Base-by-base conservation (phyloP, 306 rosid genomes). In the Quercus bicolor region DNA sequence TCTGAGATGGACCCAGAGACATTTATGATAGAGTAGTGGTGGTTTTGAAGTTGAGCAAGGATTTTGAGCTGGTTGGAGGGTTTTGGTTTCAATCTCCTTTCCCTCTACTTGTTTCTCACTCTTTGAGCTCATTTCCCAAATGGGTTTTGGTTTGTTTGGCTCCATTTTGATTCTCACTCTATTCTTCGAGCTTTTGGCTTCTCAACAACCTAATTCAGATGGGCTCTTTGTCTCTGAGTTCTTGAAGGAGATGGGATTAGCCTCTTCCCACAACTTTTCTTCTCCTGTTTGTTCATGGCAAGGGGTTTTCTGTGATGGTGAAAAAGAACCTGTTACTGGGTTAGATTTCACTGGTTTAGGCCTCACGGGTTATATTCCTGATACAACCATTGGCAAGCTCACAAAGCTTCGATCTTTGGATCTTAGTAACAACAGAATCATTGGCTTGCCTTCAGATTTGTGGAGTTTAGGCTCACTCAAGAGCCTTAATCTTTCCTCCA, bases 191-290 rank as follows among this genome's bases (percentile, higher is more conserved):
- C 98, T 79, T 69, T 78, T 91, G 83, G 85, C 83, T 13, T 96
- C 85, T 73, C 97, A 93, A 75, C 92, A 87, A 78, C 97, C 94
- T 78, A 96, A 96, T 21, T 85, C 98, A 74, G 99, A 96, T 87
- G 97, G 81, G 70, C 86, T 71, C 75, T 90, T 79, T 75, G 89
- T 93, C 70, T 91, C 93, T 75, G 92, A 85, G 78, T 93, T 96
- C 79, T 82, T 90, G 51, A 77, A 84, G 84, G 81, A 86, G 43
- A 87, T 90, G 98, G 81, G 83, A 24, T 76, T 76, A 5, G 2
- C 85, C 37, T 75, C 89, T 18, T 87, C 97, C 5, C 68, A 81
- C 85, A 88, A 93, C 82, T 90, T 85, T 62, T 90, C 95, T 69
- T 75, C 83, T 79, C 86, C 92, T 28, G 88, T 89, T 66, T 96